Conservation (phyloP, 805 yeast species). For the Yarrowia porcina region DNA sequence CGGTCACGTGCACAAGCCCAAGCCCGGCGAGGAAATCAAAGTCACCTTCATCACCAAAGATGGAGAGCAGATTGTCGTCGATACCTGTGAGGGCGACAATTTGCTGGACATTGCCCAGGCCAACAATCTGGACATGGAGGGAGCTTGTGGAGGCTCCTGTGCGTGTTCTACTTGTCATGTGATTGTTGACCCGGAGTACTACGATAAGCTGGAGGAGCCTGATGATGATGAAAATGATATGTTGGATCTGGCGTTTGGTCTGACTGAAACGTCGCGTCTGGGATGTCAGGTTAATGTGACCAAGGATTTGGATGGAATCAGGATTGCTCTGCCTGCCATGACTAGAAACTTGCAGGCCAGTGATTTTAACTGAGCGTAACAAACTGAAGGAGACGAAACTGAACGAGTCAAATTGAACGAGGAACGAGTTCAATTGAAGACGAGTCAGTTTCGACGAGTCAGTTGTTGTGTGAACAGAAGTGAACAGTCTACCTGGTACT, state of each 20-base stretch:
- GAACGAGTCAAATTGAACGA: too few relatives aligned
- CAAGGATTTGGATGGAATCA: slow-evolving; percentile 84
- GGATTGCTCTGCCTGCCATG: slow-evolving; percentile 97
- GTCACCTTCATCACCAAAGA: slow-evolving; percentile 90
- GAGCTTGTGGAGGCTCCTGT: slow-evolving; percentile 98
- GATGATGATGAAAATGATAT: slow-evolving; percentile 97
- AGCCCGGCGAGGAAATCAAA: slow-evolving; percentile 87
- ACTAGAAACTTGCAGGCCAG: slow-evolving; percentile 83
- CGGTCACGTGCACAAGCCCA: slow-evolving; percentile 87
- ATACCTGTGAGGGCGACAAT: slow-evolving; percentile 90
- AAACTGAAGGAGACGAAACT: too few relatives aligned
- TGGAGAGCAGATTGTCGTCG: slow-evolving; percentile 75
- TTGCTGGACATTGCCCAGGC: slow-evolving; percentile 94
- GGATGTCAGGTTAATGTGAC: slow-evolving; percentile 93
- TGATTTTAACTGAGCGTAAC: slow-evolving; percentile 69
- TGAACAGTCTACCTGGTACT: too few relatives aligned
- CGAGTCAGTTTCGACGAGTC: too few relatives aligned
- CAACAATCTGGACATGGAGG: slow-evolving; percentile 87
- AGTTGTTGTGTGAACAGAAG: too few relatives aligned
- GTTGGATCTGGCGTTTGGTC: slow-evolving; percentile 95
- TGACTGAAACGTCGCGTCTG: slow-evolving; percentile 92
- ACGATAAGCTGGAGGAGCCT: slow-evolving; percentile 90
- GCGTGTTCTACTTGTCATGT: slow-evolving; percentile 98
- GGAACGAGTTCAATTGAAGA: too few relatives aligned
- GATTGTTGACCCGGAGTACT: slow-evolving; percentile 91